A percentile compares a stretch with the other conserved stretches of the same genome.
Evolutionary conservation across 192 early-diverging fungal genomes (phyloP).

Genomic region (Powellomyces hirtus): DNA sequence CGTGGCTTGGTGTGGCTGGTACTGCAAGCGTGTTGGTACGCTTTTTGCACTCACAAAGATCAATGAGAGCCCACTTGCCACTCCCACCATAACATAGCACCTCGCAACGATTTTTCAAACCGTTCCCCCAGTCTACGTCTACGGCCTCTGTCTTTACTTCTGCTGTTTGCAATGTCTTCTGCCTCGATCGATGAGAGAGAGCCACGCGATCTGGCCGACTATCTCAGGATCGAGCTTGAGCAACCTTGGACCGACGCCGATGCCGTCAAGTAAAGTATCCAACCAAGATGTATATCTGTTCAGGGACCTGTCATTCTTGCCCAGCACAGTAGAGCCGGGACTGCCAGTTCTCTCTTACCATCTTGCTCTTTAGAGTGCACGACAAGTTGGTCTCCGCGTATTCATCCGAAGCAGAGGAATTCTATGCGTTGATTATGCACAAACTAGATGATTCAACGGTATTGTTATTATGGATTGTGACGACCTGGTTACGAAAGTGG

Average conservation of each 20-base stretch:
- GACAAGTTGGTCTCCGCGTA: constrained; percentile 6
- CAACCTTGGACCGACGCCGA: constrained; percentile 26
- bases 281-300: too few species aligned
- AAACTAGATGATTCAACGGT: constrained; percentile 10
- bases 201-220: constrained; percentile 12
- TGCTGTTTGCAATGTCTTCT: too few species aligned
- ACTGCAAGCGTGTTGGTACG: too few species aligned
- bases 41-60: too few species aligned
- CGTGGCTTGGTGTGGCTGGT: too few species aligned
- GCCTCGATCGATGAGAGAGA: background rate
- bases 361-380: background rate
- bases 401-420: constrained; percentile 5
- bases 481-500: background rate
- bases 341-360: background rate
- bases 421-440: constrained; percentile 4
- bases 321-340: background rate
- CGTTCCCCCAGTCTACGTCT: too few species aligned
- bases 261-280: background rate
- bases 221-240: constrained; percentile 15
- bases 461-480: background rate
- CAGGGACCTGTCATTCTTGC: too few species aligned
- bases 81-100: too few species aligned
- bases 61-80: too few species aligned
- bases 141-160: too few species aligned
- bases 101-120: too few species aligned